These are phyloP conservation scores for Bimuria novae-zelandiae DNA, from an alignment of 2,329 filamentous ascomycete species.

Conservation along the genomic window DNA sequence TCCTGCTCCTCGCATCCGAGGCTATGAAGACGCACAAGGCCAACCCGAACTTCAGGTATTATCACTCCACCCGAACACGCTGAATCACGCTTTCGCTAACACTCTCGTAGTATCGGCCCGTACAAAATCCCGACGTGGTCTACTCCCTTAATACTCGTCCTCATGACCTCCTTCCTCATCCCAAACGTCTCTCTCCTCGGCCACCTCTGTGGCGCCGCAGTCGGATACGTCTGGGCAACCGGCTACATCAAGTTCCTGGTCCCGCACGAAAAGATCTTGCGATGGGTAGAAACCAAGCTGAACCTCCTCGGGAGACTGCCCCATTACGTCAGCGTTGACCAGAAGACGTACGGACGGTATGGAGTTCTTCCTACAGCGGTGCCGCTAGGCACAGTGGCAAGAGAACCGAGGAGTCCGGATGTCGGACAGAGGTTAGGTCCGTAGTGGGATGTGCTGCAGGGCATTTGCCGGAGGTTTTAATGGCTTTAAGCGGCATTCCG, in stretches of 20 bases:
- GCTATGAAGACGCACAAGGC: slow-evolving; percentile 81
- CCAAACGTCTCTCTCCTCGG: slow-evolving; percentile 84
- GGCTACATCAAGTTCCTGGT: slow-evolving; percentile 89
- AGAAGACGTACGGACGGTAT: slow-evolving; percentile 93
- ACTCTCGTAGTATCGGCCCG: slow-evolving; percentile 54
- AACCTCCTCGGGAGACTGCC: slow-evolving; percentile 83
- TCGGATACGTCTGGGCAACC: slow-evolving; percentile 87
- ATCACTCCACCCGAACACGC: slow-evolving; percentile 1
- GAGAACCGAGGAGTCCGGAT: slow-evolving; percentile 34
- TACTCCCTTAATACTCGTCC: slow-evolving; percentile 76
- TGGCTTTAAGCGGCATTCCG: background rate
- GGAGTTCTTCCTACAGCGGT: slow-evolving; percentile 71
- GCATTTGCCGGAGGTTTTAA: background rate
- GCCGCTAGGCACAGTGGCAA: slow-evolving; percentile 21
- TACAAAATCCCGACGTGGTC: slow-evolving; percentile 89
- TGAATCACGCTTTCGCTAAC: slow-evolving; percentile 16
- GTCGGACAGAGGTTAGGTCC: slow-evolving; percentile 36
- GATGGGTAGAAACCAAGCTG: slow-evolving; percentile 87
- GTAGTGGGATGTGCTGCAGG: slow-evolving; percentile 1
- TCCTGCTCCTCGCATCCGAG: slow-evolving; percentile 82
- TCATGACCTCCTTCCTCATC: slow-evolving; percentile 76
- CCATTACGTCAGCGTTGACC: slow-evolving; percentile 91
- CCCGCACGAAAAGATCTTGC: slow-evolving; percentile 83
- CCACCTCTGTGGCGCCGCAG: slow-evolving; percentile 78
- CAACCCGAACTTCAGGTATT: slow-evolving; percentile 75